phyloP scores from a whole-genome alignment of 1,139 yeast genomes.

The Debaryomyces subglobosus region DNA sequence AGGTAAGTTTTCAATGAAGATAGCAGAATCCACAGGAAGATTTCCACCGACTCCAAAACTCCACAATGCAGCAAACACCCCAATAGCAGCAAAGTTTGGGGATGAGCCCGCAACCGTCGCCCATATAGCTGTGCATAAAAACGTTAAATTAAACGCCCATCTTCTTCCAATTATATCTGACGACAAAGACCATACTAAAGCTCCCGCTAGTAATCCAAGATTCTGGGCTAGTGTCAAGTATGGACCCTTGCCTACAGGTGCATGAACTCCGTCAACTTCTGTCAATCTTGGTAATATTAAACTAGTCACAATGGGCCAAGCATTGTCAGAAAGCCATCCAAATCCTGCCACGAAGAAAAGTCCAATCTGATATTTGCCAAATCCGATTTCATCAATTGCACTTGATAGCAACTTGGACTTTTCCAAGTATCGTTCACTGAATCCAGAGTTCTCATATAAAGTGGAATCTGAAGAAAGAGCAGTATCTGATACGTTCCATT shows the following conservation, averaged over 20 bases:
- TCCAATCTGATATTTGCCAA: constrained; percentile 45
- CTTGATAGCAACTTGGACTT: constrained; percentile 36
- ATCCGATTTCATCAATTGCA: constrained; percentile 46
- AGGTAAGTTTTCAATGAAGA: constrained; percentile 48
- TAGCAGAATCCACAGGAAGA: constrained; percentile 47
- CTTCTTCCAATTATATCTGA: constrained; percentile 46
- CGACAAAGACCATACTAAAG: constrained; percentile 44
- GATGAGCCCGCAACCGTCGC: constrained; percentile 41
- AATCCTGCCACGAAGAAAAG: constrained; percentile 48
- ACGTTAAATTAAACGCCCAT: constrained; percentile 49
- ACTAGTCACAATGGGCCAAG: constrained; percentile 46
- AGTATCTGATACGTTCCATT: constrained; percentile 1
- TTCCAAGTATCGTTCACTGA: constrained; percentile 30
- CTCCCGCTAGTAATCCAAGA: constrained; percentile 46
- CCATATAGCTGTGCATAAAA: constrained; percentile 43
- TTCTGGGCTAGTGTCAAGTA: constrained; percentile 46
- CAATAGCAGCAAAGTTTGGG: constrained; percentile 46
- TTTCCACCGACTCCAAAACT: constrained; percentile 52
- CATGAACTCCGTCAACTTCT: constrained; percentile 43
- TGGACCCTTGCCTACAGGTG: constrained; percentile 38
- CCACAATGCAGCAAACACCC: constrained; percentile 43
- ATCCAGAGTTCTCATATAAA: constrained; percentile 25
- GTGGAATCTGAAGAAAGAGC: constrained; percentile 3
- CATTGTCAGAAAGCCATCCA: constrained; percentile 50
- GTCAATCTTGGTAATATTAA: constrained; percentile 36